Evolutionary conservation across 129 eudicot genomes (phyloP).

Genomic region (Saussurea involucrata): DNA sequence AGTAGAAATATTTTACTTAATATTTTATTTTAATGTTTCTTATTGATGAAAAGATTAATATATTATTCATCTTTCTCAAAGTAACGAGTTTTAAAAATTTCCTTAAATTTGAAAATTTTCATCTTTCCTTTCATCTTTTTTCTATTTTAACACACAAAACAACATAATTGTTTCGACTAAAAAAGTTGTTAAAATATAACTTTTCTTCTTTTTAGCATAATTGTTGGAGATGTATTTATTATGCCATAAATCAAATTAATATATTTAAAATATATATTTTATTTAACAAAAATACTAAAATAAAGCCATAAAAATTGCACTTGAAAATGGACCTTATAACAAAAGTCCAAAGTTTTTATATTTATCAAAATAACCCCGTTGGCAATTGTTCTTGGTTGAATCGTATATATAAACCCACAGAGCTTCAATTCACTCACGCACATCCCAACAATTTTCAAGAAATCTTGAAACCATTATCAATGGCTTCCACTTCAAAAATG

Average conservation of each 20-base stretch:
- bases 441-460: neutral
- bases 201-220: too few species aligned
- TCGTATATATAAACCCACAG: neutral
- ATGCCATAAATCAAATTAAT: neutral
- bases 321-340: neutral
- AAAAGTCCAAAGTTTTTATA: neutral
- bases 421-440: slow-evolving; percentile 16
- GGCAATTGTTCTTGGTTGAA: neutral
- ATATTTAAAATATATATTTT: neutral
- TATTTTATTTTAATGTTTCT: too few species aligned
- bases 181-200: too few species aligned
- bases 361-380: neutral
- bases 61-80: too few species aligned
- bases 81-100: too few species aligned
- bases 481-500: slow-evolving; percentile 22
- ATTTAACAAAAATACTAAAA: neutral
- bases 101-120: too few species aligned
- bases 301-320: neutral
- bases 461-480: neutral
- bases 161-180: too few species aligned
- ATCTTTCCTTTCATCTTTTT: too few species aligned
- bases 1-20: too few species aligned
- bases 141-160: too few species aligned
- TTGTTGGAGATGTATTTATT: too few species aligned
- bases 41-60: too few species aligned